A percentile compares a stretch with the other conserved stretches of the same genome.
These are phyloP conservation scores for Avena atlantica DNA, from an alignment of 176 grass and related monocot species.

Conservation along the genomic window DNA sequence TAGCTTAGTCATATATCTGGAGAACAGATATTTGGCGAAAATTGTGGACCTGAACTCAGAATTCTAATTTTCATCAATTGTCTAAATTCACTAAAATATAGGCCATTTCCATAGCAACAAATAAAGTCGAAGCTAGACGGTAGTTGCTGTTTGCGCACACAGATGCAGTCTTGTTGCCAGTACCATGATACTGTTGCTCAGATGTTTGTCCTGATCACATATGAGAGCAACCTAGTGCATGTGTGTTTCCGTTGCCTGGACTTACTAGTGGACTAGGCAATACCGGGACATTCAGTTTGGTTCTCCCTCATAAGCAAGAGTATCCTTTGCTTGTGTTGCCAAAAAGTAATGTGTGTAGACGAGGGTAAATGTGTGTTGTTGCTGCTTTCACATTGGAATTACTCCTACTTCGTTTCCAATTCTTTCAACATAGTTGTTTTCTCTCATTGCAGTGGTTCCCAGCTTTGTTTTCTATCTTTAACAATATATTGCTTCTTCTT, in stretches of 20 bases:
- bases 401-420: neutral
- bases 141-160: neutral
- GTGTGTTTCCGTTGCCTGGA: neutral
- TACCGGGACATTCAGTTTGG: neutral
- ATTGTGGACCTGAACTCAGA: neutral
- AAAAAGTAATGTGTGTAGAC: no score
- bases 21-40: neutral
- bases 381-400: neutral
- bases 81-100: constrained; percentile 3
- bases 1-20: neutral
- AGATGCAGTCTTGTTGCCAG: neutral
- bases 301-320: neutral
- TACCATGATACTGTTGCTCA: neutral
- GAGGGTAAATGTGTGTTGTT: neutral
- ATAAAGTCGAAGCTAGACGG: neutral
- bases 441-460: constrained; percentile 31
- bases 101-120: neutral
- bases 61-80: neutral
- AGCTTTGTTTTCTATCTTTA: neutral
- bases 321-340: neutral
- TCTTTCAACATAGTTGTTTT: neutral
- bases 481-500: constrained; percentile 11
- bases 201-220: neutral
- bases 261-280: neutral
- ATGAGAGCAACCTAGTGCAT: neutral